These are phyloP conservation scores for Hypoxylon sp. DNA, from an alignment of 2,329 filamentous ascomycete genomes.

Conservation along the genomic window DNA sequence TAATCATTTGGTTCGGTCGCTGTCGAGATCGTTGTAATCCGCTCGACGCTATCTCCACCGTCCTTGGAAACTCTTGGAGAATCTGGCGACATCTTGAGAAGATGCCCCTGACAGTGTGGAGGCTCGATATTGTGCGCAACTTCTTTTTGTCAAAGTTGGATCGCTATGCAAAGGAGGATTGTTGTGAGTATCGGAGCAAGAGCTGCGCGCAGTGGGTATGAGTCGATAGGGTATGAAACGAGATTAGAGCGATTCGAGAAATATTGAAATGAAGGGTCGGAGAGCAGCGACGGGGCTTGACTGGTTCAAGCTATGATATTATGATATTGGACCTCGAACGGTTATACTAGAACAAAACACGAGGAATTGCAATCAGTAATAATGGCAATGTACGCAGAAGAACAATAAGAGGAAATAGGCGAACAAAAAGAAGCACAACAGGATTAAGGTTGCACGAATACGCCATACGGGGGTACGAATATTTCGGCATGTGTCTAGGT, in stretches of 20 bases:
- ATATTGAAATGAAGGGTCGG: slow-evolving; percentile 11
- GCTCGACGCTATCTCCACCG: slow-evolving; percentile 31
- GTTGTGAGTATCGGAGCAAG: neutral
- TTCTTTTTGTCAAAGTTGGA: no score
- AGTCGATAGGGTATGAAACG: slow-evolving; percentile 1
- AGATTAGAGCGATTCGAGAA: neutral
- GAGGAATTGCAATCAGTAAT: no score
- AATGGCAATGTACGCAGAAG: neutral
- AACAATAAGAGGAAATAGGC: slow-evolving; percentile 4
- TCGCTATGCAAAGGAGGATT: no score
- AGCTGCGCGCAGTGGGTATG: slow-evolving; percentile 3
- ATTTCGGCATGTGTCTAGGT: slow-evolving; percentile 3
- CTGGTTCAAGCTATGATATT: slow-evolving; percentile 3
- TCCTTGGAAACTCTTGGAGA: slow-evolving; percentile 32
- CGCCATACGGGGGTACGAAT: slow-evolving; percentile 11
- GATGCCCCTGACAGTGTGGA: slow-evolving; percentile 1
- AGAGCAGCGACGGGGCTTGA: slow-evolving; percentile 5
- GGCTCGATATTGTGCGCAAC: slow-evolving; percentile 1
- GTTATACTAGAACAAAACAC: slow-evolving; percentile 4
- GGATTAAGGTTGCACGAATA: slow-evolving; percentile 15
- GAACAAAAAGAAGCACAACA: neutral
- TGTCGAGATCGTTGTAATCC: slow-evolving; percentile 34
- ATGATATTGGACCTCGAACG: slow-evolving; percentile 8
- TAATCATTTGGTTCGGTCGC: slow-evolving; percentile 33
- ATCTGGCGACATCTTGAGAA: slow-evolving; percentile 22